Base-by-base conservation (phyloP, 2,329 filamentous ascomycete species). In the Trichophyton mentagrophytes region DNA sequence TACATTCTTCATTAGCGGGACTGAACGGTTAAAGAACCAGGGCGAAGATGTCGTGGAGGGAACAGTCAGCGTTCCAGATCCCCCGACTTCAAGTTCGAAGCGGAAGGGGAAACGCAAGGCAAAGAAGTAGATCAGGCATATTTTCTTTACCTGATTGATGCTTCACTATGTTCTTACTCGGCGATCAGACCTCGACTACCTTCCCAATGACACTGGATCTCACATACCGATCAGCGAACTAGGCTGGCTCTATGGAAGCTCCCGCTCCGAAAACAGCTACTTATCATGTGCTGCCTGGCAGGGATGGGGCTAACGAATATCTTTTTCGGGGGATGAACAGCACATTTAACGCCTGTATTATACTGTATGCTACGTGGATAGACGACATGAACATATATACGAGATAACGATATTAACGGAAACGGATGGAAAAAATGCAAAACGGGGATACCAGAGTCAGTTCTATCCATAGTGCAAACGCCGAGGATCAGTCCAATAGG, bases 1-100 rank as follows among this genome's bases (percentile, higher is more conserved):
- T 70, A 85, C 80, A 58, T 91, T 95, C 80, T 95, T 92, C 69
- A 92, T 96, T 62, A 88, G 85, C 20, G 87, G 89, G 0, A 84
- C 88, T 72, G 85, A 93, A 73, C 92, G 90, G 73, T 74, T 96
- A 67, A 86, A 82, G 75, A 81, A 80, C 82, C 38, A 82, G 61
- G 82, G 84, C 36, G 88, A 87, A n/a, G 88, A 92, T 71, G 73
- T 93, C 42, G 83, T 85, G 65, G 87, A 86, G 58, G 88, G 88
- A 0, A 88, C 82, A 59, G 79, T 85, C n/a, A 84, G 81, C 64
- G 78, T 89, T 47, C 82, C 85, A 1, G 84, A 83, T 66, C 69
- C 67, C 36, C 68, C 69, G 62, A 71, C 71, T 55, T 81, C 81
- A 69, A 77, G 80, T 33, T 80, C 79, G 68, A 78, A 77, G 59